Evolutionary conservation across 23 red algal genomes (phyloP), one percentile per base, ranked within the genome.

Genomic region (Gracilaria vermiculophylla): DNA sequence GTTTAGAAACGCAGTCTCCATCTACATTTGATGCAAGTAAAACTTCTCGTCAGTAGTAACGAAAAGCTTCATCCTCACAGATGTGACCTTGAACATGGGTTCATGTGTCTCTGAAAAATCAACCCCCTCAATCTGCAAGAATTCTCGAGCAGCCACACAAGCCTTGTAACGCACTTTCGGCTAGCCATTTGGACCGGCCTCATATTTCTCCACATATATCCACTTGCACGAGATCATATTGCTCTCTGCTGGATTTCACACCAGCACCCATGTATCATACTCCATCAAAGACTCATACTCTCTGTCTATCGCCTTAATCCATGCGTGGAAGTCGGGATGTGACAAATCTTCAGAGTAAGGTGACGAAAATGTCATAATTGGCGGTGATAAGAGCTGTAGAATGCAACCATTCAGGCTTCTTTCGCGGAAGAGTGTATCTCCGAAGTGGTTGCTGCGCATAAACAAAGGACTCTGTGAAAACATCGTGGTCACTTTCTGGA

Each of bases 111-210:
- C n/a, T n/a, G 71, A 76, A 32, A 76, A 76, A 17, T 66, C 61
- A 2, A 66, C 61, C 9, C 61, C 9, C 19, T 66, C 28, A 17
- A 66, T 17, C 35, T 76, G 71, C 27, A 76, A 41, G 49, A 76
- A 43, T 13, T 41, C 40, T 76, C 71, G 12, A 31, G 49, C 21
- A 50, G 50, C 71, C 49, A 10, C 40, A 49, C 71, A 41, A 49
- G 71, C 71, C 71, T 76, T 76, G 42, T 76, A 76, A 12, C 71
- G 16, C 71, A 76, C n/a, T 14, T 33, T 76, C 11, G 71, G 49
- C 0, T 76, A 36, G 50, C 40, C 10, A 49, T 12, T 27, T 76
- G 42, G 9, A 3, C 25, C 35, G 28, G 61, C 10, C 19, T 66
- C 61, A 66, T 66, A 66, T 28, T 66, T 66, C 35, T 66, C 27